These are phyloP conservation scores for Orobanche coerulescens DNA, from an alignment of 257 asterid genomes.

Conservation along the genomic window DNA sequence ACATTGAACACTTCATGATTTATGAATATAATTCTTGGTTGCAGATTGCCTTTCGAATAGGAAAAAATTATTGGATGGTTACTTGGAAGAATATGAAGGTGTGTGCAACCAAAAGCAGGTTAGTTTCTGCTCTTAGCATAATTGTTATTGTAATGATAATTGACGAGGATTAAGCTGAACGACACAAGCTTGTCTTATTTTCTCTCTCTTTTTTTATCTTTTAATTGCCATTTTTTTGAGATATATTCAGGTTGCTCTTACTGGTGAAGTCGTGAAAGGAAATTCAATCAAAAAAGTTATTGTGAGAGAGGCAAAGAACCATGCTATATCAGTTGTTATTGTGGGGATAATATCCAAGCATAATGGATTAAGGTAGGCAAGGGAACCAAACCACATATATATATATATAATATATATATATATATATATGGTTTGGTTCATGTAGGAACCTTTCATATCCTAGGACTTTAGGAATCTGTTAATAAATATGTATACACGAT, in stretches of 20 bases:
- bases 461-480: too few species aligned
- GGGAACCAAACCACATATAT: conserved; percentile 16
- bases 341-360: conserved; percentile 67
- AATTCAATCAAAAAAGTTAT: conserved; percentile 60
- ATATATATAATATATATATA: conserved; percentile 10
- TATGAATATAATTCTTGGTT: conserved; percentile 8
- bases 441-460: too few species aligned
- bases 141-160: not conserved
- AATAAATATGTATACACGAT: too few species aligned
- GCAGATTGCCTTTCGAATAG: conserved; percentile 53
- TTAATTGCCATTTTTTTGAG: not conserved
- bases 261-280: conserved; percentile 52
- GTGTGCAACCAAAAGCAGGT: conserved; percentile 72
- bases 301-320: conserved; percentile 66
- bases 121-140: not conserved
- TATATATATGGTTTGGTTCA: too few species aligned
- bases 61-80: conserved; percentile 48
- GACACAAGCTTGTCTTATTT: too few species aligned
- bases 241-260: conserved; percentile 52
- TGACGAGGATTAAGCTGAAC: conserved; percentile 11
- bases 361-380: conserved; percentile 49
- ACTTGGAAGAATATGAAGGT: conserved; percentile 63
- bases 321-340: conserved; percentile 51
- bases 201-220: not conserved
- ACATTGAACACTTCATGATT: not conserved